Conservation (phyloP, 805 yeast genomes). For the Torulaspora microellipsoides region DNA sequence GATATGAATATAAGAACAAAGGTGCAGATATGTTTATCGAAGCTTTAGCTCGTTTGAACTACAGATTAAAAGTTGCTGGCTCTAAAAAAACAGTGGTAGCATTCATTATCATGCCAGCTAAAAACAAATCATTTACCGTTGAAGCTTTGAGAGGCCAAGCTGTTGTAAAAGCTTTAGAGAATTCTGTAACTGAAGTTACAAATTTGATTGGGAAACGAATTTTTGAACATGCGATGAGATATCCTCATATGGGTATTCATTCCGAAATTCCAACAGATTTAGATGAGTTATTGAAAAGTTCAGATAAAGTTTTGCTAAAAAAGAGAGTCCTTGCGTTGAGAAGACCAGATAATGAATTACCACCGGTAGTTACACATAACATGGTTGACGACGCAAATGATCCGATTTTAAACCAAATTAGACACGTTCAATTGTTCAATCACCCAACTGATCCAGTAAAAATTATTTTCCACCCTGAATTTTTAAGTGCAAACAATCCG, state of each 20-base stretch:
- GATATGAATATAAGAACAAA: slow-evolving; percentile 94
- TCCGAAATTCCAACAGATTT: slow-evolving; percentile 70
- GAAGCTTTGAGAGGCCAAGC: slow-evolving; percentile 97
- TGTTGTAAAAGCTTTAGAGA: slow-evolving; percentile 84
- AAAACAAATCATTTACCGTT: slow-evolving; percentile 88
- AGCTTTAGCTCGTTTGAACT: slow-evolving; percentile 85
- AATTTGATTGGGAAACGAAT: slow-evolving; percentile 78
- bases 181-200: slow-evolving; percentile 84
- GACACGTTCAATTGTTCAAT: slow-evolving; percentile 88
- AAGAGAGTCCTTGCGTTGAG: slow-evolving; percentile 91
- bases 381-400: slow-evolving; percentile 90
- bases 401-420: slow-evolving; percentile 85
- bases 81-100: slow-evolving; percentile 94
- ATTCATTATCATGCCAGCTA: slow-evolving; percentile 96
- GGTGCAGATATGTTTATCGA: slow-evolving; percentile 96
- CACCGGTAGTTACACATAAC: slow-evolving; percentile 96
- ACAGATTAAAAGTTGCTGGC: slow-evolving; percentile 71
- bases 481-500: slow-evolving; percentile 90
- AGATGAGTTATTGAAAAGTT: slow-evolving; percentile 77
- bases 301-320: slow-evolving; percentile 84
- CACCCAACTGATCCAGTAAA: slow-evolving; percentile 87
- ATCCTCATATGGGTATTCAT: slow-evolving; percentile 44
- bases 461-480: slow-evolving; percentile 96
- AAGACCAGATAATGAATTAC: slow-evolving; percentile 64
- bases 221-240: slow-evolving; percentile 84